These are phyloP conservation scores for Rhodocollybia butyracea DNA, from an alignment of 768 basidiomycete species.

Conservation along the genomic window DNA sequence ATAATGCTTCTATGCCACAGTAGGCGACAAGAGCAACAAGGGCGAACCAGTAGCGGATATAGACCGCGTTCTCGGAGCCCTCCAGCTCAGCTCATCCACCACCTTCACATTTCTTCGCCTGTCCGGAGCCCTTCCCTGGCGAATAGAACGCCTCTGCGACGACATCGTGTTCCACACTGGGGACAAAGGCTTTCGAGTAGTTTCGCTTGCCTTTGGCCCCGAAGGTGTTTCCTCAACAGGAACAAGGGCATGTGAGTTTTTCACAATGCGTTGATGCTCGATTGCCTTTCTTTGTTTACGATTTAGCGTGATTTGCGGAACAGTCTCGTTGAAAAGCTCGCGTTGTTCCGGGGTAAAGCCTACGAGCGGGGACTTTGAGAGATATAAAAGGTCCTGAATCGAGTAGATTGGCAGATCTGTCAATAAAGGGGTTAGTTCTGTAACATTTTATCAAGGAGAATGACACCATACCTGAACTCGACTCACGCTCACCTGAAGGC, in stretches of 20 bases:
- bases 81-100: slow-evolving; percentile 4
- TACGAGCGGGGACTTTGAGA: background rate
- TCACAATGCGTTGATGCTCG: background rate
- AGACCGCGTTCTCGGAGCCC: background rate
- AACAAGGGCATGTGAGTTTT: background rate
- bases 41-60: background rate
- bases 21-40: background rate
- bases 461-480: background rate
- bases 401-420: slow-evolving; percentile 7
- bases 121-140: slow-evolving; percentile 1
- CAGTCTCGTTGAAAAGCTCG: background rate
- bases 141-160: background rate
- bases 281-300: slow-evolving; percentile 3
- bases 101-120: slow-evolving; percentile 1
- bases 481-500: slow-evolving; percentile 2
- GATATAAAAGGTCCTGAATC: slow-evolving; percentile 1
- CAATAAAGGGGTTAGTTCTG: no score
- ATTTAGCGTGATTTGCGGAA: slow-evolving; percentile 1
- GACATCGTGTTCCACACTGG: background rate
- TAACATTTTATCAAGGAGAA: no score
- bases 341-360: background rate
- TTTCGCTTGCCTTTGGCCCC: background rate
- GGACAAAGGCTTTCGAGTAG: background rate
- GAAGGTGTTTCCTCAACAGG: background rate
- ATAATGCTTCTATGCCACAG: background rate